Conservation (phyloP, 345 rosid genomes). For the Pugionium dolabratum region DNA sequence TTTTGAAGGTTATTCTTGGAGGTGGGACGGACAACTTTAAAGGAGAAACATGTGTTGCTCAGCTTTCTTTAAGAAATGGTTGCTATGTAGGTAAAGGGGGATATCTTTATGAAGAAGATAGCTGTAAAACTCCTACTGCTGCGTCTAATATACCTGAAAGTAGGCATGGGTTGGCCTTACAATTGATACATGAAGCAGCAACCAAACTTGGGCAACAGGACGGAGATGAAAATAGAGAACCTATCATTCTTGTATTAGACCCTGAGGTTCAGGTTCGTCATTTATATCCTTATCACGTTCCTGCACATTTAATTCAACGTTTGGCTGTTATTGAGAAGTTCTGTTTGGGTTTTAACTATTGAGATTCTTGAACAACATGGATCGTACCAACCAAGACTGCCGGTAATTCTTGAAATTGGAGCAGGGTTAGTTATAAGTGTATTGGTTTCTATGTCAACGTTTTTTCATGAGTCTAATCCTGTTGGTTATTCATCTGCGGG, state of each 20-base stretch:
- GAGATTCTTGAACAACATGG: conserved; percentile 2
- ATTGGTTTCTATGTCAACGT: background rate
- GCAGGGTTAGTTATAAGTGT: conserved; percentile 7
- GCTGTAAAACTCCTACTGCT: conserved; percentile 35
- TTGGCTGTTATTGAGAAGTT: background rate
- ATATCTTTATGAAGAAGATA: conserved; percentile 43
- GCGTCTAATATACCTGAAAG: conserved; percentile 39
- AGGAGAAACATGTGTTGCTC: conserved; percentile 50
- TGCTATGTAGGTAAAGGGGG: conserved; percentile 58
- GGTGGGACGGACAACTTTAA: conserved; percentile 46
- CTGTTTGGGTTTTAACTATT: conserved; percentile 7
- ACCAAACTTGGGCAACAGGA: conserved; percentile 54
- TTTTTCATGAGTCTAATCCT: no score
- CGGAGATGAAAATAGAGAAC: conserved; percentile 49
- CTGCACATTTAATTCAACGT: conserved; percentile 12
- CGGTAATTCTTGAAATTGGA: background rate
- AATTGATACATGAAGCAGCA: conserved; percentile 59
- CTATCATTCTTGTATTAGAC: conserved; percentile 74
- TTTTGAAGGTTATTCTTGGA: conserved; percentile 61
- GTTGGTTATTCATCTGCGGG: no score
- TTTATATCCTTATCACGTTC: conserved; percentile 10
- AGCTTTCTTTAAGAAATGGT: conserved; percentile 50
- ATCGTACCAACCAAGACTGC: conserved; percentile 5
- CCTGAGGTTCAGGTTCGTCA: conserved; percentile 78
- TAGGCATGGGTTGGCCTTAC: conserved; percentile 53